phyloP scores from a whole-genome alignment of 2,329 filamentous ascomycete species.

The Fusarium sp. region DNA sequence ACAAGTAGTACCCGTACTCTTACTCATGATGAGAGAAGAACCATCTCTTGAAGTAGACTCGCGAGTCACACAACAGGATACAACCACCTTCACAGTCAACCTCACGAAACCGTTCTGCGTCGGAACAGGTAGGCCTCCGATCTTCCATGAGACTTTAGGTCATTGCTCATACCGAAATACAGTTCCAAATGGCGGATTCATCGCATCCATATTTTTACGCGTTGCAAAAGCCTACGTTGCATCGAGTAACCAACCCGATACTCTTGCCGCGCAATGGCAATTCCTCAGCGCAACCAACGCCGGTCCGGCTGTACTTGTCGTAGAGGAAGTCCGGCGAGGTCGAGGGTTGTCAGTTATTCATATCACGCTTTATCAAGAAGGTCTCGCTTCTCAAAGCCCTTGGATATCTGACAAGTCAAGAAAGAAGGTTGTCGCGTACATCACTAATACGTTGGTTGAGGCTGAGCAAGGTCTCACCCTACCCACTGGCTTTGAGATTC shows the following conservation, averaged over 20 bases:
- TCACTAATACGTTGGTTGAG: constrained; percentile 51
- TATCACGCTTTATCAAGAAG: constrained; percentile 55
- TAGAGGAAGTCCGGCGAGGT: constrained; percentile 57
- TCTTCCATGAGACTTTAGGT: neutral
- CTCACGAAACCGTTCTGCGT: constrained; percentile 31
- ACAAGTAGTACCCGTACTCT: neutral
- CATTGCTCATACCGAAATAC: neutral
- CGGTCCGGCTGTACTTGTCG: constrained; percentile 53
- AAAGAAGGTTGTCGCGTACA: constrained; percentile 51
- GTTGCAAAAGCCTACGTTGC: constrained; percentile 51
- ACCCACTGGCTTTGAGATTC: constrained; percentile 42
- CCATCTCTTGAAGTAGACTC: constrained; percentile 23
- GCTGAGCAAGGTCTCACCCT: constrained; percentile 48
- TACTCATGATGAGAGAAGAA: constrained; percentile 4
- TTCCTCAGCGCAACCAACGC: constrained; percentile 54
- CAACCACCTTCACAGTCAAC: constrained; percentile 21
- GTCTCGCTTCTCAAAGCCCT: constrained; percentile 48
- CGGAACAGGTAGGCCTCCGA: constrained; percentile 19
- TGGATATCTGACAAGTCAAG: constrained; percentile 51
- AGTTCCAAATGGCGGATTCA: constrained; percentile 61
- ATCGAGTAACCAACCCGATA: constrained; percentile 51
- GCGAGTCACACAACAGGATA: constrained; percentile 9
- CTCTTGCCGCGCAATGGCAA: constrained; percentile 55
- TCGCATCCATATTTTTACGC: constrained; percentile 54
- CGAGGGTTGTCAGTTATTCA: constrained; percentile 56